Conservation (phyloP, 495 filamentous ascomycete species). For the Talaromyces liani region DNA sequence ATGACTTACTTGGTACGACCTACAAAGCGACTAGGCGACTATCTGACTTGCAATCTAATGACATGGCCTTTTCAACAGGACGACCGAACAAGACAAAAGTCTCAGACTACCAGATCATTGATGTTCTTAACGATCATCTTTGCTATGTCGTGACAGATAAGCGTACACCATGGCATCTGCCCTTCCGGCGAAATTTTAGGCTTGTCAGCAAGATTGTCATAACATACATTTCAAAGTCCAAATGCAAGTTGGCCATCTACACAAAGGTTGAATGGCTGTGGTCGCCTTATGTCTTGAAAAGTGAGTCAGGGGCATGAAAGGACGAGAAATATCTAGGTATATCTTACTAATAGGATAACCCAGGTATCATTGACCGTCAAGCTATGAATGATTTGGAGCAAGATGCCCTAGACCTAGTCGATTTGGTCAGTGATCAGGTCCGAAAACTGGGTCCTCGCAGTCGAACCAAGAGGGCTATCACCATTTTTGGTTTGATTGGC, state of each 20-base stretch:
- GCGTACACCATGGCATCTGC: conserved; percentile 86
- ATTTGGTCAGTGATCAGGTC: conserved; percentile 83
- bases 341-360: background rate
- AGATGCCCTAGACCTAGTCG: conserved; percentile 77
- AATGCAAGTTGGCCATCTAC: conserved; percentile 84
- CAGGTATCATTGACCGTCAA: conserved; percentile 66
- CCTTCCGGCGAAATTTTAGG: conserved; percentile 69
- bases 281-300: conserved; percentile 54
- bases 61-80: conserved; percentile 19
- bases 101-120: conserved; percentile 80
- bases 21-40: background rate
- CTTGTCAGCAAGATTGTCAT: conserved; percentile 89
- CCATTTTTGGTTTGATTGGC: conserved; percentile 83
- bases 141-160: conserved; percentile 90
- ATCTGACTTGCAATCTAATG: background rate
- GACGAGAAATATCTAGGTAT: conserved; percentile 2
- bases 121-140: conserved; percentile 87
- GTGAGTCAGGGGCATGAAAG: conserved; percentile 23
- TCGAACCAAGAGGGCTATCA: conserved; percentile 82
- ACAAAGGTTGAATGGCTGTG: conserved; percentile 80
- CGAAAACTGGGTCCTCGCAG: conserved; percentile 68
- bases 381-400: conserved; percentile 73
- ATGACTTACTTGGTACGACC: conserved; percentile 54
- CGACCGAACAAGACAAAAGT: conserved; percentile 48
- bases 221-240: conserved; percentile 84